These are phyloP conservation scores for Grammothele lineata DNA, from an alignment of 768 basidiomycete species.

Conservation along the genomic window DNA sequence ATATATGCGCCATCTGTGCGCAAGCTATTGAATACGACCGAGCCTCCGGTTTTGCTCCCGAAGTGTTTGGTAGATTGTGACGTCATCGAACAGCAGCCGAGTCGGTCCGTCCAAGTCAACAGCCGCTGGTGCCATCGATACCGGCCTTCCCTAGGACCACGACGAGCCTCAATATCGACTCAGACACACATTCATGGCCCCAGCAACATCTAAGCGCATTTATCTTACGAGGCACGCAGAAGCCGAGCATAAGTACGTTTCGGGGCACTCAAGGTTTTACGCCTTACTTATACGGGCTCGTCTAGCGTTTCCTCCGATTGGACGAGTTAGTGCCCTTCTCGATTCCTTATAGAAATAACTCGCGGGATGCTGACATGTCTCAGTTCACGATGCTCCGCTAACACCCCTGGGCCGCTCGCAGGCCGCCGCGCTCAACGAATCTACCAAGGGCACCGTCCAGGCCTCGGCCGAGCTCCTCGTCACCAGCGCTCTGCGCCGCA, in stretches of 20 bases:
- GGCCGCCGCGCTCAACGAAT: slow-evolving; percentile 18
- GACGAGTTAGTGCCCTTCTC: slow-evolving; percentile 11
- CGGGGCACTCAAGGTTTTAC: neutral
- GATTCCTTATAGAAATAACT: neutral
- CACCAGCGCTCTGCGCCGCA: slow-evolving; percentile 22
- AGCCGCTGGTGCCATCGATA: too few species aligned
- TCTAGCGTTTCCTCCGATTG: slow-evolving; percentile 24
- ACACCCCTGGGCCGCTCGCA: slow-evolving; percentile 24
- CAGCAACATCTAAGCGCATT: slow-evolving; percentile 24
- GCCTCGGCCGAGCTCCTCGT: slow-evolving; percentile 23
- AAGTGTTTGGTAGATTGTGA: too few species aligned
- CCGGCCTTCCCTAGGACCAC: too few species aligned
- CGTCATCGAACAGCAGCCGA: too few species aligned
- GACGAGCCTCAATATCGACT: too few species aligned
- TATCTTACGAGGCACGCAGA: slow-evolving; percentile 27
- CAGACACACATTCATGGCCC: too few species aligned
- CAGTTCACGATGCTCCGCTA: slow-evolving; percentile 25
- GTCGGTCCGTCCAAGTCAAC: too few species aligned
- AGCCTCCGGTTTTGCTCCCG: too few species aligned
- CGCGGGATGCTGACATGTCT: neutral
- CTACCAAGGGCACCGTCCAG: slow-evolving; percentile 22
- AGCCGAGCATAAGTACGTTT: slow-evolving; percentile 26
- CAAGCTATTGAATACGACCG: too few species aligned
- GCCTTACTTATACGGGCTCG: neutral
- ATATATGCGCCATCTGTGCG: too few species aligned